Conservation (phyloP, 768 basidiomycete species). For the Gloeostereum incarnatum region DNA sequence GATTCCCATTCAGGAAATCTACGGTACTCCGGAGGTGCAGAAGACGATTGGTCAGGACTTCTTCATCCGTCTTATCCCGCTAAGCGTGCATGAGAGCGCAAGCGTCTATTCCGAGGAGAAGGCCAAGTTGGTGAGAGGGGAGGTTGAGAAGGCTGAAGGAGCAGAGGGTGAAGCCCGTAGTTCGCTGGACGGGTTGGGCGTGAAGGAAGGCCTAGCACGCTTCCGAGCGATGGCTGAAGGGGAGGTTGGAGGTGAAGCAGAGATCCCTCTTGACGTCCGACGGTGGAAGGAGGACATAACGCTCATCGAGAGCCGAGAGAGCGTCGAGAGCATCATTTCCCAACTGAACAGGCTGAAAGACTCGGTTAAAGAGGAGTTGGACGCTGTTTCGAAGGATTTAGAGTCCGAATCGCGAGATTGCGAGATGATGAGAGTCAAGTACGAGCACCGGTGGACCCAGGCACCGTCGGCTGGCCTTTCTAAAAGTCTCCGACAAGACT, state of each 20-base stretch:
- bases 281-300: constrained; percentile 70
- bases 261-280: constrained; percentile 62
- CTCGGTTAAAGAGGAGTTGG: constrained; percentile 50
- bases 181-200: constrained; percentile 71
- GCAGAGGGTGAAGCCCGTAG: constrained; percentile 76
- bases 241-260: constrained; percentile 49
- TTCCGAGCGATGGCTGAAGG: constrained; percentile 69
- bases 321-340: constrained; percentile 52
- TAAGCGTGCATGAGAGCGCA: constrained; percentile 93
- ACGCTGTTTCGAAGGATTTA: constrained; percentile 52
- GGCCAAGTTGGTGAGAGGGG: constrained; percentile 84
- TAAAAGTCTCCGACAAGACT: constrained; percentile 62
- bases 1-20: constrained; percentile 92
- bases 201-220: constrained; percentile 59
- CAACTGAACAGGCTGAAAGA: constrained; percentile 53
- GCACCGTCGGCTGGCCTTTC: constrained; percentile 69
- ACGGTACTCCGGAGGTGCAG: constrained; percentile 83
- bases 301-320: constrained; percentile 57
- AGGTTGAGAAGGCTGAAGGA: constrained; percentile 81
- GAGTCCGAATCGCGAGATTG: constrained; percentile 83
- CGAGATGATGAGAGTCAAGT: constrained; percentile 81
- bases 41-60: constrained; percentile 91
- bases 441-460: constrained; percentile 82
- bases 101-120: constrained; percentile 98
- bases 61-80: constrained; percentile 78